These are phyloP conservation scores for Helicocarpus griseus DNA, from an alignment of 2,329 filamentous ascomycete genomes.

Conservation along the genomic window DNA sequence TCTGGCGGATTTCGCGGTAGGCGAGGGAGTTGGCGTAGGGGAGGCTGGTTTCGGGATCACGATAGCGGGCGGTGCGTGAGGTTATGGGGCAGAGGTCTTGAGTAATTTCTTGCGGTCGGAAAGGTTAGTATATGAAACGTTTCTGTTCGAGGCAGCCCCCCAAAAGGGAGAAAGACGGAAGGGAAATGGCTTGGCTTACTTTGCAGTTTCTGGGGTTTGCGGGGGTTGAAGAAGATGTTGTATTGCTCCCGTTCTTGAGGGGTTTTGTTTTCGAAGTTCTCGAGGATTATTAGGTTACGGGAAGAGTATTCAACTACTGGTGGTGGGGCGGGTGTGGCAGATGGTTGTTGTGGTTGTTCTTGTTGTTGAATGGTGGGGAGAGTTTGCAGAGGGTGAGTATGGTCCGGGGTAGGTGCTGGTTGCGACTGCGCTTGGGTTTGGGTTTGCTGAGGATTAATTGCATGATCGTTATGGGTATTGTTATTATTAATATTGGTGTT, in stretches of 20 bases:
- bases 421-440: not conserved
- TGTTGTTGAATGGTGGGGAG: not conserved
- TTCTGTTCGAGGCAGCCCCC: too few species aligned
- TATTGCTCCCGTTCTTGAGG: constrained; percentile 43
- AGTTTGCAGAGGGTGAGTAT: not conserved
- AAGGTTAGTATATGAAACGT: too few species aligned
- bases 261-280: constrained; percentile 47
- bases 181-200: constrained; percentile 31
- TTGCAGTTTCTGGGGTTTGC: constrained; percentile 37
- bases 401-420: not conserved
- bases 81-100: constrained; percentile 68
- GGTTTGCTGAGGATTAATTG: too few species aligned
- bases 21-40: constrained; percentile 71
- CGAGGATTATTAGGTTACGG: constrained; percentile 50
- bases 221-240: constrained; percentile 47
- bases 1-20: constrained; percentile 66
- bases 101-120: constrained; percentile 28
- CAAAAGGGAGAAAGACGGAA: not conserved
- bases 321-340: not conserved
- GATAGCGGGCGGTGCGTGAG: constrained; percentile 67
- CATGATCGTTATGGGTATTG: not conserved
- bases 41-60: constrained; percentile 74
- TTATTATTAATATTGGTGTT: not conserved
- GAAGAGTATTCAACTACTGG: constrained; percentile 9
- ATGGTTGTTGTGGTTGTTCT: not conserved